A percentile compares a stretch with the other conserved stretches of the same genome.
Conservation (phyloP, 2,329 filamentous ascomycete genomes). For the Ophiocordyceps camponoti-floridani region DNA sequence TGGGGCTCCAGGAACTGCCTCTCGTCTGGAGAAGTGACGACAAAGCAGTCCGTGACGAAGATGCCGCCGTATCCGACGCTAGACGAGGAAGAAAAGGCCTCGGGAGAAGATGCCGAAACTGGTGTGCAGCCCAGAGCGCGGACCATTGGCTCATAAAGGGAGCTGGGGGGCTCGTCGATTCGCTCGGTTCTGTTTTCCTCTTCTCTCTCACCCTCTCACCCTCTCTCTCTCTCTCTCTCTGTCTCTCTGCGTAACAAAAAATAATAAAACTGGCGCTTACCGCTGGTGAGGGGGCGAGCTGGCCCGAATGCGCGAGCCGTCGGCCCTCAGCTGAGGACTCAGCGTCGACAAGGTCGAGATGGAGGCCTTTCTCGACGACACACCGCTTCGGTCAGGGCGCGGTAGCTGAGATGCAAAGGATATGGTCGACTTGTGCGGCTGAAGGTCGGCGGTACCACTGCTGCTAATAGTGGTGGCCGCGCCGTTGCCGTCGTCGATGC, state of each 20-base stretch:
- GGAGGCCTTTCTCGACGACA: conserved; percentile 8
- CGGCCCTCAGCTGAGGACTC: conserved; percentile 25
- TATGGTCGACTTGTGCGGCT: conserved; percentile 14
- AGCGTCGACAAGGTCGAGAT: conserved; percentile 20
- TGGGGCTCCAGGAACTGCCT: not conserved
- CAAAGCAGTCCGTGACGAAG: not conserved
- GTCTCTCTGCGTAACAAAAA: not conserved
- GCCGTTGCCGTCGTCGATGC: conserved; percentile 2
- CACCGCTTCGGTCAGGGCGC: conserved; percentile 5
- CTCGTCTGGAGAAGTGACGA: not conserved
- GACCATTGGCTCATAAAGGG: not conserved
- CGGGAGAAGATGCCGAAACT: conserved; percentile 1
- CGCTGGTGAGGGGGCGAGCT: conserved; percentile 30
- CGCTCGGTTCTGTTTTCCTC: not conserved
- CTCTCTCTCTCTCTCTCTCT: not conserved
- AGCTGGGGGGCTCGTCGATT: not conserved
- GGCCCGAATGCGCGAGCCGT: conserved; percentile 21
- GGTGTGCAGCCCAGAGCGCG: not conserved
- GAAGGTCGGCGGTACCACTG: conserved; percentile 8
- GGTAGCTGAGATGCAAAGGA: conserved; percentile 16
- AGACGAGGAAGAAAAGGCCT: not conserved
- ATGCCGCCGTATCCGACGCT: not conserved
- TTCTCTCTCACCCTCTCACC: not conserved
- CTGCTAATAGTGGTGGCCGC: conserved; percentile 3
- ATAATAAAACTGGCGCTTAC: conserved; percentile 14